Conservation (phyloP, 2,329 filamentous ascomycete species). For the Phaeosphaeriaceae sp. region DNA sequence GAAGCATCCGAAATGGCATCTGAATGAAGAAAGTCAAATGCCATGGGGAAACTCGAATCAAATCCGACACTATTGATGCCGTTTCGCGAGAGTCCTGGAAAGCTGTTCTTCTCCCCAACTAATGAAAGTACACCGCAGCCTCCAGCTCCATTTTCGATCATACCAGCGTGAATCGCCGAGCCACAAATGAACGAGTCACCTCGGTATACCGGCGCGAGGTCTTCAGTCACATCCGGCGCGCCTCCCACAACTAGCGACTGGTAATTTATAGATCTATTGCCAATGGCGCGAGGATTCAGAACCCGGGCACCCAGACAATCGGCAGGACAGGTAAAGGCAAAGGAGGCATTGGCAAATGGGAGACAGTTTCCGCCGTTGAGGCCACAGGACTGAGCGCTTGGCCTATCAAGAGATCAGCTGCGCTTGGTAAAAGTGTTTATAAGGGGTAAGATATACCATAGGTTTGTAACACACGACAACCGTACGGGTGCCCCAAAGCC, state of each 20-base stretch:
- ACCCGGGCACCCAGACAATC: slow-evolving; percentile 57
- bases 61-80: slow-evolving; percentile 43
- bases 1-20: slow-evolving; percentile 17
- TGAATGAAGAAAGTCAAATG: slow-evolving; percentile 36
- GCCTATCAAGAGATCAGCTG: slow-evolving; percentile 31
- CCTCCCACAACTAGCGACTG: slow-evolving; percentile 72
- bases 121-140: slow-evolving; percentile 43
- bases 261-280: slow-evolving; percentile 68
- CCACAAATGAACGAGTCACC: slow-evolving; percentile 49
- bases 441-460: slow-evolving; percentile 64
- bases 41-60: slow-evolving; percentile 43
- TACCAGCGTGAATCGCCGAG: slow-evolving; percentile 45
- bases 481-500: slow-evolving; percentile 71
- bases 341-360: slow-evolving; percentile 59
- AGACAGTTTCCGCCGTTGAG: slow-evolving; percentile 62
- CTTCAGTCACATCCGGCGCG: slow-evolving; percentile 30
- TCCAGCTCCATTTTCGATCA: slow-evolving; percentile 34
- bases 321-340: slow-evolving; percentile 64
- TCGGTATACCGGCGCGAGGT: slow-evolving; percentile 33
- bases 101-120: slow-evolving; percentile 32
- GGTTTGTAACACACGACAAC: slow-evolving; percentile 70
- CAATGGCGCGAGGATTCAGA: slow-evolving; percentile 59
- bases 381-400: slow-evolving; percentile 51
- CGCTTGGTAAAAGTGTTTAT: not conserved
- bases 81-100: slow-evolving; percentile 28